Percentiles rank a stretch among this genome's conserved stretches.
phyloP scores from a whole-genome alignment of 768 basidiomycete species.

The Amanita brunnescens region DNA sequence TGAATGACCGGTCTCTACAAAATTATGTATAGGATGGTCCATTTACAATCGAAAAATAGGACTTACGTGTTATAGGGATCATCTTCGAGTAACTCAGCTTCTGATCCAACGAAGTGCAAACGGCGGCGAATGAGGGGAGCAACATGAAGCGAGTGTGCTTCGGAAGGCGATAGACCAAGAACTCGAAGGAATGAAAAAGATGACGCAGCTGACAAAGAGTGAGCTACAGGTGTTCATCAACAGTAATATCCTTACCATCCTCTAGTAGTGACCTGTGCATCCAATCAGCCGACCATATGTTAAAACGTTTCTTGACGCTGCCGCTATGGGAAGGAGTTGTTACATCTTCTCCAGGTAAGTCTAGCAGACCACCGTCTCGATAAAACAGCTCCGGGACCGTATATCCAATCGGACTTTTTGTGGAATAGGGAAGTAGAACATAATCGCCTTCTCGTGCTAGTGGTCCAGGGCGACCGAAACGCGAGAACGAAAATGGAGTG shows the following conservation, averaged over 20 bases:
- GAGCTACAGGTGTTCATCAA: not conserved
- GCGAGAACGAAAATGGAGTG: slow-evolving; percentile 85
- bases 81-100: slow-evolving; percentile 29
- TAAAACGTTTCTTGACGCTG: slow-evolving; percentile 60
- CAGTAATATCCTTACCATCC: slow-evolving; percentile 36
- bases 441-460: slow-evolving; percentile 86
- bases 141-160: slow-evolving; percentile 52
- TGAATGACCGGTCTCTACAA: slow-evolving; percentile 47
- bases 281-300: slow-evolving; percentile 86
- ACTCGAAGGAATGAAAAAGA: slow-evolving; percentile 79
- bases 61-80: slow-evolving; percentile 37
- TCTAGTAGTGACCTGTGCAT: slow-evolving; percentile 62
- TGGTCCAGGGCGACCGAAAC: slow-evolving; percentile 73
- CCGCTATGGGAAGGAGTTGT: slow-evolving; percentile 40
- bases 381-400: slow-evolving; percentile 69
- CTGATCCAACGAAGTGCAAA: slow-evolving; percentile 39
- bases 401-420: slow-evolving; percentile 79
- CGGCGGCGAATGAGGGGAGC: slow-evolving; percentile 53
- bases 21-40: not conserved
- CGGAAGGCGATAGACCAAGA: slow-evolving; percentile 51
- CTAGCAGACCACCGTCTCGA: slow-evolving; percentile 64
- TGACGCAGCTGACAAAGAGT: slow-evolving; percentile 25
- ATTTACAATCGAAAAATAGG: not conserved
- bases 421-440: slow-evolving; percentile 75
- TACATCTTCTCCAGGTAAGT: slow-evolving; percentile 52